Base-by-base conservation (phyloP, 495 filamentous ascomycete genomes). In the Elasticomyces elasticus region DNA sequence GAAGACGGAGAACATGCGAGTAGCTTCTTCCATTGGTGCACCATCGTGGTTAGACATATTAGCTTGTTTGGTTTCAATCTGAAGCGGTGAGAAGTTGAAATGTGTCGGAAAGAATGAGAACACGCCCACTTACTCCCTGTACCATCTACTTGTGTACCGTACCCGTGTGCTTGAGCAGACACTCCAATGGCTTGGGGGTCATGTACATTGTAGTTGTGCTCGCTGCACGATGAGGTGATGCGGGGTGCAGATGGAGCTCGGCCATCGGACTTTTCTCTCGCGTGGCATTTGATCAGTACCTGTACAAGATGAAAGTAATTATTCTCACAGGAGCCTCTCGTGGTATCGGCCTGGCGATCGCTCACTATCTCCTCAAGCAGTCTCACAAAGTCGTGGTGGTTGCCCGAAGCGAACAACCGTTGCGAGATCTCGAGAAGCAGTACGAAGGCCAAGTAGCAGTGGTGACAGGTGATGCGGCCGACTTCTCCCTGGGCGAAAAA, bases 261-360 rank as follows among this genome's bases (percentile, higher is more conserved):
- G n/a, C n/a, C n/a, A n/a, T n/a, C n/a, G n/a, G n/a, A n/a, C n/a
- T n/a, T n/a, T n/a, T n/a, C n/a, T n/a, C n/a, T n/a, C n/a, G n/a
- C n/a, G n/a, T n/a, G n/a, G n/a, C n/a, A n/a, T n/a, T n/a, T n/a
- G n/a, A n/a, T n/a, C n/a, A n/a, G n/a, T n/a, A n/a, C n/a, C n/a
- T 40, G 35, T 2, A 3, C 35, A 23, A 17, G 4, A n/a, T 7
- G 23, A 81, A 81, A 60, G 81, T 79, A 9, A 71, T 84, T 61
- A 80, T 84, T 27, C 67, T 84, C 41, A 83, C 80, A 10, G 80
- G 80, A 49, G 79, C 80, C 52, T 82, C 79, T 1, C 69, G 78
- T 72, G 91, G 92, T 31, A 85, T 97, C 56, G 92, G 92, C 44
- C 78, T 85, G 22, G 87, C 87, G 10, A 79, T 91, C 24, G 77